These are phyloP conservation scores for Kickxella alabastrina DNA, from an alignment of 192 early-diverging fungal genomes.

Conservation along the genomic window DNA sequence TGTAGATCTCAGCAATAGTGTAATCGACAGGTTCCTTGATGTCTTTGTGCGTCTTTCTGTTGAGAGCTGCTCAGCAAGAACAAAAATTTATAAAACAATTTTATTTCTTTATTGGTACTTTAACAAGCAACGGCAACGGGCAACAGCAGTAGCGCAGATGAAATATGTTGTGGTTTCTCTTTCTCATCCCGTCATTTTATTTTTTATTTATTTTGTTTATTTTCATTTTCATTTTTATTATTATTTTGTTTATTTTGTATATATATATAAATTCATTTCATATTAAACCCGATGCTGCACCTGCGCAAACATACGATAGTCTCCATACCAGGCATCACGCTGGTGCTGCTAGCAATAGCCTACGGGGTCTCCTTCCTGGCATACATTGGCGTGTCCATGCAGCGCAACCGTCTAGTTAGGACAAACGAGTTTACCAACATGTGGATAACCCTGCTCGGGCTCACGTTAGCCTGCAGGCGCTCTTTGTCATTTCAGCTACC, in stretches of 20 bases:
- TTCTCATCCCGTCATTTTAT: not conserved
- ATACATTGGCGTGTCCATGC: constrained; percentile 36
- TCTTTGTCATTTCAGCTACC: constrained; percentile 52
- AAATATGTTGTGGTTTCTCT: no score
- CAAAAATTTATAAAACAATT: no score
- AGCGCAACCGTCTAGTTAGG: constrained; percentile 29
- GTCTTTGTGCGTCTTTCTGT: no score
- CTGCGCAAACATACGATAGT: constrained; percentile 45
- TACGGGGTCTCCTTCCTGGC: constrained; percentile 42
- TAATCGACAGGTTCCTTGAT: no score
- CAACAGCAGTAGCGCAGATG: not conserved
- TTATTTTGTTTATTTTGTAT: constrained; percentile 1
- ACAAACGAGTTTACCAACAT: constrained; percentile 43
- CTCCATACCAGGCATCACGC: constrained; percentile 42
- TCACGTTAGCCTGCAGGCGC: constrained; percentile 30
- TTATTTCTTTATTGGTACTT: not conserved
- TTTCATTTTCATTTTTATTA: not conserved
- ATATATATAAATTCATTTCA: not conserved
- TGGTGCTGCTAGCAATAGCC: constrained; percentile 24
- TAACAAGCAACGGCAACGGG: not conserved
- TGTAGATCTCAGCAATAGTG: no score
- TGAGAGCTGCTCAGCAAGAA: no score
- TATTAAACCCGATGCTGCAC: constrained; percentile 25
- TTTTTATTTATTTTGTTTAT: constrained; percentile 2
- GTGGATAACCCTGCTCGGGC: constrained; percentile 48